Conservation (phyloP, 805 yeast genomes). For the Schizosaccharomyces osmophilus region DNA sequence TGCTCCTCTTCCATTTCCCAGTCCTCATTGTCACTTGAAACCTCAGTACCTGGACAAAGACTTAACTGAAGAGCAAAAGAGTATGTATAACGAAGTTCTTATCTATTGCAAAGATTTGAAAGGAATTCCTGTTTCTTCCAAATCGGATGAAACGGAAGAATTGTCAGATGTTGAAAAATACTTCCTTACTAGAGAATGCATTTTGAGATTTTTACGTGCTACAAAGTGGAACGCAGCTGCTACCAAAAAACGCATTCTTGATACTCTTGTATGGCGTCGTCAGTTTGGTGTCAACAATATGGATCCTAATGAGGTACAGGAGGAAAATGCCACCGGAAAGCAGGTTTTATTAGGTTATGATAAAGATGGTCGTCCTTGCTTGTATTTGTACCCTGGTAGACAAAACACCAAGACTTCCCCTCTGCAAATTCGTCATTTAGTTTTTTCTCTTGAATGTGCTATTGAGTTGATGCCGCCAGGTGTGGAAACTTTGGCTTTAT, state of each 20-base stretch:
- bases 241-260: constrained; percentile 48
- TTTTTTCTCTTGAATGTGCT: constrained; percentile 73
- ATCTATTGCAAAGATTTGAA: constrained; percentile 30
- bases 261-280: constrained; percentile 77
- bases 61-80: constrained; percentile 22
- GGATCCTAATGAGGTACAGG: constrained; percentile 13
- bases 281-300: constrained; percentile 52
- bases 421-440: constrained; percentile 88
- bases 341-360: constrained; percentile 81
- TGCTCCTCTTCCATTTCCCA: background rate
- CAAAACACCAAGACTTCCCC: constrained; percentile 81
- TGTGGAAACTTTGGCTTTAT: constrained; percentile 73
- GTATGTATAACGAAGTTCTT: constrained; percentile 37
- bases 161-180: constrained; percentile 40
- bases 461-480: constrained; percentile 92
- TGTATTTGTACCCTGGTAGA: constrained; percentile 79
- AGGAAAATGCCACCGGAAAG: constrained; percentile 60
- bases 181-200: constrained; percentile 84
- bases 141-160: constrained; percentile 18
- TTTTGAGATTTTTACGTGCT: constrained; percentile 73
- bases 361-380: constrained; percentile 70
- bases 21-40: background rate
- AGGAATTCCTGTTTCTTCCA: constrained; percentile 21
- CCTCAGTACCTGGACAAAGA: background rate
- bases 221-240: constrained; percentile 65